Percentiles rank a stretch among this genome's conserved stretches.
Evolutionary conservation across 805 yeast genomes (phyloP).

Genomic region (Yamadazyma ubonensis): DNA sequence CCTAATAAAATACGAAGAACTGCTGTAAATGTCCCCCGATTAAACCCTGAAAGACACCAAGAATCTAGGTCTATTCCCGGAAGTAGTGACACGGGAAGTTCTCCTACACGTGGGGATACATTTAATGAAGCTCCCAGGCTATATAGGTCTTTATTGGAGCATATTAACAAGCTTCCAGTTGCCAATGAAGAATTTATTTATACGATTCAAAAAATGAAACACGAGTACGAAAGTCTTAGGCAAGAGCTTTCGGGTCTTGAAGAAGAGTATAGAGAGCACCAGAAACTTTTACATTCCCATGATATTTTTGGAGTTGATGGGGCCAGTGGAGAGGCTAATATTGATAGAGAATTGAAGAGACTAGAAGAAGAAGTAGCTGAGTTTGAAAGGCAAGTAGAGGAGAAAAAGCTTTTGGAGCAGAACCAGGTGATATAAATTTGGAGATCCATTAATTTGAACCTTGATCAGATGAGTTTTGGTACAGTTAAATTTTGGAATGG

Average conservation of each 20-base stretch:
- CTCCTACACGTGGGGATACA: conserved; percentile 11
- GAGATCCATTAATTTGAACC: too few relatives aligned
- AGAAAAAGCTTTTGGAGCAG: too few relatives aligned
- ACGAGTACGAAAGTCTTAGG: conserved; percentile 32
- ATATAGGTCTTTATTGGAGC: conserved; percentile 10
- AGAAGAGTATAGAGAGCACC: conserved; percentile 43
- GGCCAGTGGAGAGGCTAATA: conserved; percentile 4
- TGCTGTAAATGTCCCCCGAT: conserved; percentile 29
- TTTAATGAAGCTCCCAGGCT: conserved; percentile 8
- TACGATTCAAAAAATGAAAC: conserved; percentile 38
- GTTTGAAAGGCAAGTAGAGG: conserved; percentile 38
- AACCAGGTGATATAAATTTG: too few relatives aligned
- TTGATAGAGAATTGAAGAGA: conserved; percentile 13
- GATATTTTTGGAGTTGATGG: conserved; percentile 16
- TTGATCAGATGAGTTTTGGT: too few relatives aligned
- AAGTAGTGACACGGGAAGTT: conserved; percentile 12
- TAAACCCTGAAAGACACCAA: conserved; percentile 9
- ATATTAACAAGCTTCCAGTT: conserved; percentile 15
- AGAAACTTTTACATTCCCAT: conserved; percentile 33
- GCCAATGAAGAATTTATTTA: conserved; percentile 23
- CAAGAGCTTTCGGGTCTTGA: conserved; percentile 45
- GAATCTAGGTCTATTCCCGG: background rate
- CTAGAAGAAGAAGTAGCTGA: conserved; percentile 48
- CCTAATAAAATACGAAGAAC: conserved; percentile 22
- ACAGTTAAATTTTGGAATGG: too few relatives aligned